phyloP scores from a whole-genome alignment of 306 rosid species.

The Rosa multiflora region DNA sequence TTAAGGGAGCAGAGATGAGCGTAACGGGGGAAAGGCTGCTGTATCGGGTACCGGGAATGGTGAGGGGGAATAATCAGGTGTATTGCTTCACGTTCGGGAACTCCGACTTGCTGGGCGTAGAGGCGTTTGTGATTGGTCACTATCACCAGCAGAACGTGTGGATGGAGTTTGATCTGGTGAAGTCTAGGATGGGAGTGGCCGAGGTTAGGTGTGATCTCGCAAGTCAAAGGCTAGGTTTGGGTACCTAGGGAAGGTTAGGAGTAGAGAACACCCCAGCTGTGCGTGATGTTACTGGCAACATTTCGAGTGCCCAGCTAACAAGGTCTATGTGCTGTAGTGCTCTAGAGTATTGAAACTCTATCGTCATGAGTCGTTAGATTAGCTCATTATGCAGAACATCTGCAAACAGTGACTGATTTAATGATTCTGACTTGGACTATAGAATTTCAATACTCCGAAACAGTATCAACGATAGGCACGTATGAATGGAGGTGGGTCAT shows the following conservation, averaged over 20 bases:
- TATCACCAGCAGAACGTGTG: conserved; percentile 89
- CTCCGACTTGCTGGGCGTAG: conserved; percentile 67
- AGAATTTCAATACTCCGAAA: neutral
- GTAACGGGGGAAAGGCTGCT: conserved; percentile 55
- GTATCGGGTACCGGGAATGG: conserved; percentile 58
- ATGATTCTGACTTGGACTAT: too few species aligned
- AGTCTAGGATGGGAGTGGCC: conserved; percentile 72
- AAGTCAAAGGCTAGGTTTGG: conserved; percentile 57
- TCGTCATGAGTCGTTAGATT: too few species aligned
- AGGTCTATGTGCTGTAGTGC: too few species aligned
- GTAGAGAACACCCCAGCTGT: too few species aligned
- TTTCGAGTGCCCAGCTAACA: too few species aligned
- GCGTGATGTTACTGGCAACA: too few species aligned
- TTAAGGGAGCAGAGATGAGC: conserved; percentile 74
- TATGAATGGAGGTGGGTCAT: neutral
- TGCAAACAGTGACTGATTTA: too few species aligned
- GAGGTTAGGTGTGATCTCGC: conserved; percentile 67
- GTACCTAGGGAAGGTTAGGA: neutral
- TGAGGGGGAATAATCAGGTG: conserved; percentile 45
- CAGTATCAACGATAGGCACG: too few species aligned
- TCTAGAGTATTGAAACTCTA: too few species aligned
- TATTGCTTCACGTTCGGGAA: conserved; percentile 84
- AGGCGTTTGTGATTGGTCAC: conserved; percentile 74
- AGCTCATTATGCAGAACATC: too few species aligned
- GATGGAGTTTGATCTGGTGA: conserved; percentile 84